phyloP scores from a whole-genome alignment of 257 asterid species.

The Solanum tarapatanum region DNA sequence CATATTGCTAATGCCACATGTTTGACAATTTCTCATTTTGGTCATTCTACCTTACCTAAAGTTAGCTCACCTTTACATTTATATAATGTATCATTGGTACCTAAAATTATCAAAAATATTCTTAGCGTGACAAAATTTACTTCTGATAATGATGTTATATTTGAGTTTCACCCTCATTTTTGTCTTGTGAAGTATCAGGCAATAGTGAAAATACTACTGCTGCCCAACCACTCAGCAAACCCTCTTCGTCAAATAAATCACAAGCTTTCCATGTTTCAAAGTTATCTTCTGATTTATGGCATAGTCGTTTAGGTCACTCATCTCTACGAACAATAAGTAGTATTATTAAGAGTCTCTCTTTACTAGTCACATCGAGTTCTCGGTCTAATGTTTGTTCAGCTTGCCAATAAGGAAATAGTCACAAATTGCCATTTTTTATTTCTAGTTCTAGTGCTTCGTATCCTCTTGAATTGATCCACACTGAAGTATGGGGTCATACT shows the following conservation, averaged over 20 bases:
- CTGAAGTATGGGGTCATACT: neutral
- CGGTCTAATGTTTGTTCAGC: neutral
- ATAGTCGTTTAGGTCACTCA: neutral
- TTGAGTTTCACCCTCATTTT: neutral
- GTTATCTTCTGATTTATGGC: neutral
- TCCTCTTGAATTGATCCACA: neutral
- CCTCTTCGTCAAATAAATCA: neutral
- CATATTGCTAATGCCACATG: neutral
- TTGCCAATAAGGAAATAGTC: neutral
- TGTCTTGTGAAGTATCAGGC: neutral
- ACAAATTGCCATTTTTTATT: neutral
- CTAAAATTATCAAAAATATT: neutral
- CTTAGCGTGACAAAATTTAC: neutral
- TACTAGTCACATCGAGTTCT: neutral
- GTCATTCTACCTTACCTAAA: neutral
- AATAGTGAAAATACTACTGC: neutral
- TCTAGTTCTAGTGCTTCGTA: neutral
- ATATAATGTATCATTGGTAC: neutral
- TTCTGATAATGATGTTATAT: too few species aligned
- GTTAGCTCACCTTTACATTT: neutral
- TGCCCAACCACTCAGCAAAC: neutral
- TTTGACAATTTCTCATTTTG: too few species aligned
- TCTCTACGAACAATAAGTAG: neutral
- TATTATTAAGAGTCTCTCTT: neutral
- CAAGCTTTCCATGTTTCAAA: neutral